These are phyloP conservation scores for Monosporascus cannonballus DNA, from an alignment of 2,329 filamentous ascomycete genomes.

Conservation along the genomic window DNA sequence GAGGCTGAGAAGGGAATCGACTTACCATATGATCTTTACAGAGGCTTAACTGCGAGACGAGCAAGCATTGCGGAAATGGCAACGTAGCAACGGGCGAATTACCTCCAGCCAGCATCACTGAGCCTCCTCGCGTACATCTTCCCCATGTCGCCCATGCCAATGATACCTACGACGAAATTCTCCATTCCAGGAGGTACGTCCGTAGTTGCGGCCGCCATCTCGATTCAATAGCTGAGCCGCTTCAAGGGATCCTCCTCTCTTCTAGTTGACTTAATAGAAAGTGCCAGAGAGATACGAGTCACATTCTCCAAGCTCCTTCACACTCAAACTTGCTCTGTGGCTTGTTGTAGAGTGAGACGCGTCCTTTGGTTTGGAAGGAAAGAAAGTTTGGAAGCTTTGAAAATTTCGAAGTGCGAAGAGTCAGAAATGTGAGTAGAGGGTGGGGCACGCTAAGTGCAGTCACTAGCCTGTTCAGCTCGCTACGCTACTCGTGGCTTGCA, in stretches of 20 bases:
- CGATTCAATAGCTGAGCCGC: constrained; percentile 1
- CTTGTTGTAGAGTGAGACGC: background rate
- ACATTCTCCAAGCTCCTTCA: constrained; percentile 13
- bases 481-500: too few relatives aligned
- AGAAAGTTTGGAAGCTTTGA: background rate
- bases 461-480: background rate
- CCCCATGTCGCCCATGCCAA: constrained; percentile 99
- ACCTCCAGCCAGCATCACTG: constrained; percentile 95
- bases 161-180: constrained; percentile 79
- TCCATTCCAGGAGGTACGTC: constrained; percentile 46
- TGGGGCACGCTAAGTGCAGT: background rate
- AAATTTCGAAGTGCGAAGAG: background rate
- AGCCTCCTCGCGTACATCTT: constrained; percentile 93
- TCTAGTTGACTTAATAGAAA: background rate
- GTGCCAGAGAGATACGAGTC: constrained; percentile 5
- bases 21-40: constrained; percentile 31
- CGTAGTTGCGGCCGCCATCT: constrained; percentile 18
- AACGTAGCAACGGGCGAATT: constrained; percentile 32
- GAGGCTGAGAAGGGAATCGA: constrained; percentile 9
- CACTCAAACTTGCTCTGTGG: background rate
- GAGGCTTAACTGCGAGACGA: constrained; percentile 13
- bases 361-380: background rate
- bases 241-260: background rate
- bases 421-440: background rate
- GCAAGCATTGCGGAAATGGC: constrained; percentile 22